A percentile compares a stretch with the other conserved stretches of the same genome.
phyloP scores from a whole-genome alignment of 306 rosid genomes.

The Ochetophila trinervis region DNA sequence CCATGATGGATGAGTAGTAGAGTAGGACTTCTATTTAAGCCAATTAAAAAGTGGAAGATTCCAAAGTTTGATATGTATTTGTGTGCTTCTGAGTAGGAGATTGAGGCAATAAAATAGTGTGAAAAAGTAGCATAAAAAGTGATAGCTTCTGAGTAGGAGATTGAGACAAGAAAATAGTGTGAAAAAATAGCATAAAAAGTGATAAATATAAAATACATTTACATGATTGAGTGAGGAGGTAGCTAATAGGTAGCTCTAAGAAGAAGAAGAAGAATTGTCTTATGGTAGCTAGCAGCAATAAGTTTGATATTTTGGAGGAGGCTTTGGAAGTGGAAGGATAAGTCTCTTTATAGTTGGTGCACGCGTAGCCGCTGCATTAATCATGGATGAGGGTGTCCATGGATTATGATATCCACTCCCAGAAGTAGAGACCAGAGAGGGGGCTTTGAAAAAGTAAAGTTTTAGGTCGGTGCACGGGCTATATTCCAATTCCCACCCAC shows the following conservation, averaged over 20 bases:
- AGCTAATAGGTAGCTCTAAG: slow-evolving; percentile 11
- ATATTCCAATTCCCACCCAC: slow-evolving; percentile 35
- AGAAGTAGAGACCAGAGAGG: background rate
- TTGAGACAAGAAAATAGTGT: slow-evolving; percentile 17
- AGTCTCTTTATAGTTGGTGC: slow-evolving; percentile 29
- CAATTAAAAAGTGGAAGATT: slow-evolving; percentile 35
- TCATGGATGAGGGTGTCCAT: slow-evolving; percentile 26
- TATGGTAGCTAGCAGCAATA: slow-evolving; percentile 13
- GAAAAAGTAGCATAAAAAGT: slow-evolving; percentile 15
- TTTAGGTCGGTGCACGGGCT: slow-evolving; percentile 40
- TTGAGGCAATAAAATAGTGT: slow-evolving; percentile 17
- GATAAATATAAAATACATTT: slow-evolving; percentile 27
- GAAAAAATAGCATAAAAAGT: too few species aligned
- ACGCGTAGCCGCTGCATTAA: slow-evolving; percentile 46
- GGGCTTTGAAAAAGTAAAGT: slow-evolving; percentile 30
- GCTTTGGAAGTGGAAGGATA: slow-evolving; percentile 38
- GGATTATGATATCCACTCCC: background rate
- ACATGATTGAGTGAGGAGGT: slow-evolving; percentile 17
- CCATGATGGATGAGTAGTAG: background rate
- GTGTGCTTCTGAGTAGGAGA: slow-evolving; percentile 19
- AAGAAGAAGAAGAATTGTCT: too few species aligned
- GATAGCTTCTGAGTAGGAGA: background rate
- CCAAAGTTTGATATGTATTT: slow-evolving; percentile 24
- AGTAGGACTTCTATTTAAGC: background rate
- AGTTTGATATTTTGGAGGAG: slow-evolving; percentile 16